Percentiles rank a stretch among this genome's conserved stretches.
These are phyloP conservation scores for Hirsutella thompsonii DNA, from an alignment of 2,329 filamentous ascomycete species.

Conservation along the genomic window DNA sequence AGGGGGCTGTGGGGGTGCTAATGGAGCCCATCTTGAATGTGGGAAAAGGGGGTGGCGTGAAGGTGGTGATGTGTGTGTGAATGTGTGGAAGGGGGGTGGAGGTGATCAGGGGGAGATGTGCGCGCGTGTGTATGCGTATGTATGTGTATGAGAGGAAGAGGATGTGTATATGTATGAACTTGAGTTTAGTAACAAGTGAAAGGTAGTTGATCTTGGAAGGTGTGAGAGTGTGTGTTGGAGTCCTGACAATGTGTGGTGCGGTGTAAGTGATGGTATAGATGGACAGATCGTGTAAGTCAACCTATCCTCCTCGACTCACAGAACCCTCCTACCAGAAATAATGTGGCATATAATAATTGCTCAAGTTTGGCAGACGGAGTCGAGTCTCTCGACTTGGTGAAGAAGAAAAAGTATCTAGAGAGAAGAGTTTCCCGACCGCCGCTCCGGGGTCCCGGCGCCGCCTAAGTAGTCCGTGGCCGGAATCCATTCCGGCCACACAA, in stretches of 20 bases:
- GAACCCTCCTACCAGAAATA: too few relatives aligned
- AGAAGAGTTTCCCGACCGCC: not conserved
- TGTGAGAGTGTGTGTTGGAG: too few relatives aligned
- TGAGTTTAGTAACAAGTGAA: too few relatives aligned
- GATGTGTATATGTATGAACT: not conserved
- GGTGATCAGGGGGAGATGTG: not conserved
- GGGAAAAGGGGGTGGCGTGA: not conserved
- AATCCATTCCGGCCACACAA: conserved; percentile 31
- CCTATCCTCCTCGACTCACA: too few relatives aligned
- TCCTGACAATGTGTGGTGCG: too few relatives aligned
- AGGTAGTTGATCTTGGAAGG: too few relatives aligned
- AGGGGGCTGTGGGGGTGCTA: conserved; percentile 21
- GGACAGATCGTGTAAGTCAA: too few relatives aligned
- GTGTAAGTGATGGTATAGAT: too few relatives aligned
- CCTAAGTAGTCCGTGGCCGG: conserved; percentile 37
- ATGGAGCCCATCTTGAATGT: conserved; percentile 25
- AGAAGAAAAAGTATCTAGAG: not conserved
- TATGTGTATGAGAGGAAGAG: not conserved
- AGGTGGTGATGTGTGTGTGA: not conserved
- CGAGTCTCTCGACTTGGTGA: too few relatives aligned
- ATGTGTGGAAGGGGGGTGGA: not conserved
- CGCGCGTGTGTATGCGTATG: not conserved
- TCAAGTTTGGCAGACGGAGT: too few relatives aligned
- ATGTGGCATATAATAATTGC: too few relatives aligned
- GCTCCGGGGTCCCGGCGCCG: conserved; percentile 16